Evolutionary conservation across 495 filamentous ascomycete species (phyloP).

Genomic region (Cetradonia linearis): DNA sequence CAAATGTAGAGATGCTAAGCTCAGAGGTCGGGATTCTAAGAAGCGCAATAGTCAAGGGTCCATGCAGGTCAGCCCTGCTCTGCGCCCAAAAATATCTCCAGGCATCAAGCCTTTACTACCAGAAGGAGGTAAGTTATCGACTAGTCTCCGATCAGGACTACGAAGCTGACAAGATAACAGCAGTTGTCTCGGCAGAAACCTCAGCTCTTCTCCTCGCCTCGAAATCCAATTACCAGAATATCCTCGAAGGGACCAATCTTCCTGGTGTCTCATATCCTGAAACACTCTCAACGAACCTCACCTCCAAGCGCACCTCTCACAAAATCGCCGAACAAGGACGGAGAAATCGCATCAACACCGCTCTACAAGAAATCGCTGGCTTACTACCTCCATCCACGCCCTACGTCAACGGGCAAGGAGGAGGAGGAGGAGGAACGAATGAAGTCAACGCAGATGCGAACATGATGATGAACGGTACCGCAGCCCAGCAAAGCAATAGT

Average conservation of each 20-base stretch:
- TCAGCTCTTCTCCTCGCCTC: conserved; percentile 80
- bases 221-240: conserved; percentile 97
- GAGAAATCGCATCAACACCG: conserved; percentile 88
- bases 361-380: conserved; percentile 80
- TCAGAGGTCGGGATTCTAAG: conserved; percentile 33
- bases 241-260: conserved; percentile 82
- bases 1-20: conserved; percentile 27
- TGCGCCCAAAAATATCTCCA: conserved; percentile 88
- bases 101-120: conserved; percentile 86
- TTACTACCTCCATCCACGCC: conserved; percentile 51
- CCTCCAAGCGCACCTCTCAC: conserved; percentile 93
- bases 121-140: conserved; percentile 50
- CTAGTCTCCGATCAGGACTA: conserved; percentile 8
- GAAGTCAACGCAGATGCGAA: too few species aligned
- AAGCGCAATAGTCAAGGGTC: conserved; percentile 71
- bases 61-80: conserved; percentile 68
- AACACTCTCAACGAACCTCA: conserved; percentile 81
- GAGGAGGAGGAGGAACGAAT: conserved; percentile 25
- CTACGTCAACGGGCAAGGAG: conserved; percentile 36
- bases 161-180: conserved; percentile 15
- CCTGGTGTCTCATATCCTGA: conserved; percentile 87
- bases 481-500: conserved; percentile 53
- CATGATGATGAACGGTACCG: conserved; percentile 31
- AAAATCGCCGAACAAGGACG: conserved; percentile 96
- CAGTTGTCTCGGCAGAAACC: conserved; percentile 50